Conservation (phyloP, 805 yeast genomes). For the Ascoidea tarda region DNA sequence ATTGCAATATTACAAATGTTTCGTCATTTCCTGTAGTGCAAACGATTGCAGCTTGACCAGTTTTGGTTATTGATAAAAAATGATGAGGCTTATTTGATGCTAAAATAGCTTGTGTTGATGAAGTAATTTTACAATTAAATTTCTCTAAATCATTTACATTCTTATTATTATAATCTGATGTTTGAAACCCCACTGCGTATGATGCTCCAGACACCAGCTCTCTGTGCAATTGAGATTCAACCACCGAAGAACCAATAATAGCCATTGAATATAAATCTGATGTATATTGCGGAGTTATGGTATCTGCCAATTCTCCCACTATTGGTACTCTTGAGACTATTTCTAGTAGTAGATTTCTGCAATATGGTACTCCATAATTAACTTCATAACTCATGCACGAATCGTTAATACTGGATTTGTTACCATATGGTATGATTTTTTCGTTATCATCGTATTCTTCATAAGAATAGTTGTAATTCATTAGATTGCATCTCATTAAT, state of each 20-base stretch:
- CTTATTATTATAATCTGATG: slow-evolving; percentile 2
- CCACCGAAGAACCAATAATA: slow-evolving; percentile 25
- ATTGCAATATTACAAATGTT: slow-evolving; percentile 27
- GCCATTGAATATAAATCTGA: slow-evolving; percentile 33
- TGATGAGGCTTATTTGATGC: slow-evolving; percentile 31
- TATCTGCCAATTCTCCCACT: slow-evolving; percentile 30
- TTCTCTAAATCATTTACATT: neutral
- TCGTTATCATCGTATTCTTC: neutral
- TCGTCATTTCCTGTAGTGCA: slow-evolving; percentile 36
- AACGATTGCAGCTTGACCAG: slow-evolving; percentile 33
- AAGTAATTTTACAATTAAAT: slow-evolving; percentile 15
- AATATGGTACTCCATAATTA: slow-evolving; percentile 24
- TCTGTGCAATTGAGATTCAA: slow-evolving; percentile 35
- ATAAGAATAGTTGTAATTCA: slow-evolving; percentile 15
- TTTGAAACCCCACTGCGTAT: slow-evolving; percentile 32
- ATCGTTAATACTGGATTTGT: slow-evolving; percentile 3
- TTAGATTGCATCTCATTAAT: slow-evolving; percentile 24
- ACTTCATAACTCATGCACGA: slow-evolving; percentile 20
- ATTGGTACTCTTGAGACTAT: slow-evolving; percentile 29
- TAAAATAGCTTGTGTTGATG: slow-evolving; percentile 30
- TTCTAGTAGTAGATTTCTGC: slow-evolving; percentile 24
- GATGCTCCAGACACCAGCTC: slow-evolving; percentile 37
- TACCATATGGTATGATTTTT: neutral
- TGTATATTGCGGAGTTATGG: slow-evolving; percentile 35
- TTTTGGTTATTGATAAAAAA: slow-evolving; percentile 31